A percentile compares a stretch with the other conserved stretches of the same genome.
Evolutionary conservation across 768 basidiomycete genomes (phyloP).

Genomic region (Mycena alexandri): DNA sequence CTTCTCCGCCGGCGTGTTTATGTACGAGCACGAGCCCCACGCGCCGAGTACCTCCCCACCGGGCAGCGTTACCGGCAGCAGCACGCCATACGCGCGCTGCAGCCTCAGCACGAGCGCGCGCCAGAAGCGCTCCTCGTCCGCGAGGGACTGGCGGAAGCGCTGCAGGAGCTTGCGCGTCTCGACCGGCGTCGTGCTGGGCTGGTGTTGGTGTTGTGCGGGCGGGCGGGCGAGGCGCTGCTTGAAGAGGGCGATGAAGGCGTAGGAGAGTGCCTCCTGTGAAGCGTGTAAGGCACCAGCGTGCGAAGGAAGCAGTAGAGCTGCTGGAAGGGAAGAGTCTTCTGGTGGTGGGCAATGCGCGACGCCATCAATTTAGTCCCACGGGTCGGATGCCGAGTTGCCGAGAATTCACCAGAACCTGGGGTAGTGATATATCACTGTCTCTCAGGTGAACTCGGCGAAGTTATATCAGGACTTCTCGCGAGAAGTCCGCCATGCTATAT

Average conservation of each 20-base stretch:
- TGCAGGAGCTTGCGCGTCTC: slow-evolving; percentile 90
- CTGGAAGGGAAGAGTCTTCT: too few species aligned
- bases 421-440: too few species aligned
- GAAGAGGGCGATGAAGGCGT: slow-evolving; percentile 86
- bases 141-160: slow-evolving; percentile 90
- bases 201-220: slow-evolving; percentile 58
- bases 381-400: too few species aligned
- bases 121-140: slow-evolving; percentile 95
- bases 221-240: slow-evolving; percentile 80
- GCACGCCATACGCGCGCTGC: slow-evolving; percentile 77
- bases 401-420: too few species aligned
- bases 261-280: not conserved
- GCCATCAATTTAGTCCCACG: too few species aligned
- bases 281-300: not conserved
- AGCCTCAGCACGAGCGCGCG: slow-evolving; percentile 81
- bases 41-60: too few species aligned
- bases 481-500: too few species aligned
- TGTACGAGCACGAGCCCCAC: slow-evolving; percentile 39
- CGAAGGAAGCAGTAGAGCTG: not conserved
- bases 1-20: too few species aligned
- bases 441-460: too few species aligned
- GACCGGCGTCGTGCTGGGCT: slow-evolving; percentile 67
- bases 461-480: too few species aligned
- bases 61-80: too few species aligned
- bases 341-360: too few species aligned